Evolutionary conservation across 2,329 filamentous ascomycete genomes (phyloP), one percentile per base, ranked within the genome.

Genomic region (Cordyceps sp.): DNA sequence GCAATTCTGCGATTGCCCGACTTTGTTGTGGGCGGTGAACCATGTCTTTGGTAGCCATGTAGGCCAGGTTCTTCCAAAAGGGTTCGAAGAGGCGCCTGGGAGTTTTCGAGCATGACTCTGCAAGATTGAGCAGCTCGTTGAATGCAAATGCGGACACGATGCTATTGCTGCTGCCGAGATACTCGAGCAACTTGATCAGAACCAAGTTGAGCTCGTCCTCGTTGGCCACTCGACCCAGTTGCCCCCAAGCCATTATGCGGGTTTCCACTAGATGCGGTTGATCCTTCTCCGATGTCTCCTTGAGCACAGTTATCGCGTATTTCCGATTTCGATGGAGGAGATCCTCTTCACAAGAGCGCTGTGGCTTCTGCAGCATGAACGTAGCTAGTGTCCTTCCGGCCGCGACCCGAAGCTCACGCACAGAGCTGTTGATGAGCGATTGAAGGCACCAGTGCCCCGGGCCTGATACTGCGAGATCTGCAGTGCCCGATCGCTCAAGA

Each of bases 181-280:
- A 93, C 36, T 93, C 81, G 8, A 94, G 64, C 6, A 96, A 66
- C 41, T 81, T 76, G 34, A 93, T 66, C 20, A 98, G 61, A 16
- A 90, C 78, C 32, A 94, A 69, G 43, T 90, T 90, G 34, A 93
- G 69, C 48, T 93, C 84, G 39, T 88, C 74, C 38, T 90, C 82
- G 13, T 73, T 69, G 28, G 81, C 78, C 9, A 78, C 66, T 35
- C 73, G 77, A 37, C 83, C 88, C 30, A 93, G 64, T 46, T 84
- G 78, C n/a, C 80, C 79, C 70, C 88, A 85, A 12, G 82, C 79
- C 54, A 90, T 62, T 35, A 96, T 78, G 40, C 82, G 77, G 14
- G 83, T 86, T 53, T 96, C 88, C 31, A 85, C 77, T 28, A 86
- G 58, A 37, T 73, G 65, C 5, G 74, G 54, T 7, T 72, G 62